Conservation (phyloP, 257 asterid genomes). For the Solanum appendiculatum region DNA sequence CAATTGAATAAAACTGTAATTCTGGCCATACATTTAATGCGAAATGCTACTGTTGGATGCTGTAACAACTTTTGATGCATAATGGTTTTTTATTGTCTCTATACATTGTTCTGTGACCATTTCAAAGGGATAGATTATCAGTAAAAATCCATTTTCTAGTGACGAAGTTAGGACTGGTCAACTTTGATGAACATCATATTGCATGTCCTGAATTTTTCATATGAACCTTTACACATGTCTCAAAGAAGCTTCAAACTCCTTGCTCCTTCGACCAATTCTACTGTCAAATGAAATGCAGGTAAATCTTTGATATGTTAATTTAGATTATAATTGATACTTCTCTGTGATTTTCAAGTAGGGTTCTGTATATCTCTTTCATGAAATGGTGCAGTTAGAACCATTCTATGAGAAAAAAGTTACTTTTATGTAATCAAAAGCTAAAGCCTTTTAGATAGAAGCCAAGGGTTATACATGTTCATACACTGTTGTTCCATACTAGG, state of each 20-base stretch:
- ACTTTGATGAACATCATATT: background rate
- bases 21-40: background rate
- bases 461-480: background rate
- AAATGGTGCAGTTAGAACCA: background rate
- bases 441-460: background rate
- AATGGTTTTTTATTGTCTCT: background rate
- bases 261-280: background rate
- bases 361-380: background rate
- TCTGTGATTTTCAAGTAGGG: background rate
- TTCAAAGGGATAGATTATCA: background rate
- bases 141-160: background rate
- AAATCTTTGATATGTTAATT: background rate
- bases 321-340: background rate
- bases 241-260: background rate
- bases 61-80: background rate
- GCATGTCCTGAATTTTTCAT: background rate
- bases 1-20: background rate
- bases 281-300: background rate
- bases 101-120: background rate
- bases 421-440: background rate
- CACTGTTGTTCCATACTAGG: background rate
- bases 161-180: background rate
- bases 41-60: background rate
- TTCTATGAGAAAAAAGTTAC: background rate
- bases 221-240: background rate